phyloP scores from a whole-genome alignment of 208 protist species.

The Trypanosoma brucei region DNA sequence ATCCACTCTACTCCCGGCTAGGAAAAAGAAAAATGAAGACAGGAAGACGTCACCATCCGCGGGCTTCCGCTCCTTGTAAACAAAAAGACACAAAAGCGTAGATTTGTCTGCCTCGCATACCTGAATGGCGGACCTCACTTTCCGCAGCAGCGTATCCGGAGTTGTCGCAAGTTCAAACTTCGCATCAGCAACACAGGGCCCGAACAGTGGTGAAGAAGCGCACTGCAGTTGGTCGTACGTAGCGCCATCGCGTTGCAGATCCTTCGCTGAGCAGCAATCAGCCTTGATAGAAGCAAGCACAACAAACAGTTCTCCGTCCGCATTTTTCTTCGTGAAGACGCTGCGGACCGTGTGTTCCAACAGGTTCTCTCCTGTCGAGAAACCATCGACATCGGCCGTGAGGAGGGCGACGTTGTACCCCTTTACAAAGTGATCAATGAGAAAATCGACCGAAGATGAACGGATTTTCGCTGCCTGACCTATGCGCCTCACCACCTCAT shows the following conservation, averaged over 20 bases:
- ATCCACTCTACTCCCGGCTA: constrained; percentile 26
- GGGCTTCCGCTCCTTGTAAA: constrained; percentile 27
- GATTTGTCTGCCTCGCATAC: constrained; percentile 36
- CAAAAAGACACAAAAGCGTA: constrained; percentile 26
- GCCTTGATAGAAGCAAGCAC: constrained; percentile 35
- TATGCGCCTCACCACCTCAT: constrained; percentile 40
- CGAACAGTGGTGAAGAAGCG: constrained; percentile 53
- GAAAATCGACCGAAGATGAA: constrained; percentile 32
- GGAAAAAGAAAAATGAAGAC: constrained; percentile 34
- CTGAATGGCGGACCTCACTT: constrained; percentile 28
- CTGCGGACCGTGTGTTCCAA: constrained; percentile 43
- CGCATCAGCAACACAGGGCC: constrained; percentile 31
- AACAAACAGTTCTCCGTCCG: constrained; percentile 31
- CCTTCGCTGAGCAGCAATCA: constrained; percentile 20
- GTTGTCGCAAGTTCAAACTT: constrained; percentile 25
- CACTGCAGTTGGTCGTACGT: constrained; percentile 24
- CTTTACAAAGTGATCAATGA: constrained; percentile 32
- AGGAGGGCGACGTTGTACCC: constrained; percentile 53
- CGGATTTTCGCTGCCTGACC: constrained; percentile 25
- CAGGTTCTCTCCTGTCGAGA: constrained; percentile 32
- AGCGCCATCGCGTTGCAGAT: constrained; percentile 22
- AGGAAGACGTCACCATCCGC: constrained; percentile 41
- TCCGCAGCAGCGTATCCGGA: constrained; percentile 26
- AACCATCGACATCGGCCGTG: constrained; percentile 43
- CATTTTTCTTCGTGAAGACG: constrained; percentile 28